Conservation (phyloP, 768 basidiomycete species). For the Pleurotus pulmonarius region DNA sequence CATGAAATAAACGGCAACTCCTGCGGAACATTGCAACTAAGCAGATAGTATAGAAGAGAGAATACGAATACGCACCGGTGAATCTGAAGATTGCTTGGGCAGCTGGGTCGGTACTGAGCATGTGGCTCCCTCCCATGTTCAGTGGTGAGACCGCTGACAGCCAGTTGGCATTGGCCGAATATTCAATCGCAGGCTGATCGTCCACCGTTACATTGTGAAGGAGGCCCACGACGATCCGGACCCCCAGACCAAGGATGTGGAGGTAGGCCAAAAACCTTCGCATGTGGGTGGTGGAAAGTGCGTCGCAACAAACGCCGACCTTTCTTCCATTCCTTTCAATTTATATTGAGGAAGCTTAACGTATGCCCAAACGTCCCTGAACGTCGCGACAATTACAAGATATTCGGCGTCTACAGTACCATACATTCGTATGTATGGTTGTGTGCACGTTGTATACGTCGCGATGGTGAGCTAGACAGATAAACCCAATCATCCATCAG, state of each 20-base stretch:
- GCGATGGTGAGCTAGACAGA: too few species aligned
- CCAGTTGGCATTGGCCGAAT: background rate
- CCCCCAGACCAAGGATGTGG: background rate
- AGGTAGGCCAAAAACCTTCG: background rate
- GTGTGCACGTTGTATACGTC: too few species aligned
- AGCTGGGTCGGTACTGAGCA: constrained; percentile 2
- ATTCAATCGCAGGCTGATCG: background rate
- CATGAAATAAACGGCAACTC: constrained; percentile 12
- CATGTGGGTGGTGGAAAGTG: background rate
- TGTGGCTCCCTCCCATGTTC: constrained; percentile 10
- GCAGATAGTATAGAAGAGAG: background rate
- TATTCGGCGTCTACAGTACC: too few species aligned
- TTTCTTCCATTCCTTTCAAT: too few species aligned
- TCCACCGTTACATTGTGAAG: background rate
- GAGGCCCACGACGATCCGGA: background rate
- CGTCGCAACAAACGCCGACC: too few species aligned
- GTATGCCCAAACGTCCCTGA: too few species aligned
- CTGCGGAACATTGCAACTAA: background rate
- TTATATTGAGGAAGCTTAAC: too few species aligned
- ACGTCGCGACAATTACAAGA: too few species aligned
- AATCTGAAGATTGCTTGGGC: constrained; percentile 11
- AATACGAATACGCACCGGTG: constrained; percentile 8
- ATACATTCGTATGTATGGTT: too few species aligned
- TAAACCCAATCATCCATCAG: too few species aligned
- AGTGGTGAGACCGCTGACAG: constrained; percentile 4